A percentile compares a stretch with the other conserved stretches of the same genome.
Evolutionary conservation across 129 eudicot species (phyloP).

Genomic region (Kitagawia praeruptora): DNA sequence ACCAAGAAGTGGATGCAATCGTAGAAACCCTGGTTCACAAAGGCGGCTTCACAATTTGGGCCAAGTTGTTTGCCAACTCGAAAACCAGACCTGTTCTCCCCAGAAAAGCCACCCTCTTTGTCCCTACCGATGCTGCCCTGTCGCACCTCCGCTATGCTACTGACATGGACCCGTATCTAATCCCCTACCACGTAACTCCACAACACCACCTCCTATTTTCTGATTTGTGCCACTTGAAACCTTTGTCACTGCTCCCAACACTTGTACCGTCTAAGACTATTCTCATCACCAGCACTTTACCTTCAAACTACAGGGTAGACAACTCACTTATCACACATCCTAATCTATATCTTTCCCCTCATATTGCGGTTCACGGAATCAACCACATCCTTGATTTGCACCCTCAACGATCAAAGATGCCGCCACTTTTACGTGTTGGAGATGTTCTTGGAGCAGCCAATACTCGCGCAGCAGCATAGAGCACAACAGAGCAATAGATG

Average conservation of each 20-base stretch:
- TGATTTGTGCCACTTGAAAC: conserved; percentile 30
- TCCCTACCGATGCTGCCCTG: conserved; percentile 41
- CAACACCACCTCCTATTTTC: conserved; percentile 45
- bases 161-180: conserved; percentile 34
- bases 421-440: no score
- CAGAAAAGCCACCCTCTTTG: conserved; percentile 43
- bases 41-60: conserved; percentile 47
- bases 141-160: conserved; percentile 17
- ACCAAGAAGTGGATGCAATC: no score
- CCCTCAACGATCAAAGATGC: background rate
- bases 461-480: conserved; percentile 11
- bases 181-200: conserved; percentile 64
- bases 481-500: no score
- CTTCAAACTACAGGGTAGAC: conserved; percentile 40
- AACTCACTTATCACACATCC: conserved; percentile 43
- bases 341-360: conserved; percentile 29
- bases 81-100: conserved; percentile 31
- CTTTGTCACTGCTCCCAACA: conserved; percentile 52
- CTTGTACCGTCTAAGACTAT: conserved; percentile 41
- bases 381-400: conserved; percentile 31
- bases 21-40: no score
- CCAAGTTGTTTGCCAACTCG: conserved; percentile 37
- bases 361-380: conserved; percentile 48
- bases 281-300: conserved; percentile 37
- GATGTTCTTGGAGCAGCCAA: background rate